Evolutionary conservation across 768 basidiomycete species (phyloP).

Genomic region (Amanita pallidorosea): DNA sequence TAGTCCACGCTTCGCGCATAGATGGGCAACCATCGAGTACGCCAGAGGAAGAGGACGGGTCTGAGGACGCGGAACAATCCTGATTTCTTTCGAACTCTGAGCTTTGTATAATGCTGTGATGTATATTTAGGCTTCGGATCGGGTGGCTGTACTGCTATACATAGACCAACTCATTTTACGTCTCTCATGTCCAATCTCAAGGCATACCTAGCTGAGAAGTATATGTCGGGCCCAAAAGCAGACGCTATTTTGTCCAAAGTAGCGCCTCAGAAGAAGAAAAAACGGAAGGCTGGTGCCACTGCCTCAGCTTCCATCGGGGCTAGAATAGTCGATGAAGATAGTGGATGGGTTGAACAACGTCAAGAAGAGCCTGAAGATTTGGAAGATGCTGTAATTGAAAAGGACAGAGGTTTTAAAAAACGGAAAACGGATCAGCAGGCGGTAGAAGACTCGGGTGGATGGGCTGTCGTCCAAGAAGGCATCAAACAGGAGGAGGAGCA

Average conservation of each 20-base stretch:
- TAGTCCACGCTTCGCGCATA: neutral
- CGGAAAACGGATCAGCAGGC: constrained; percentile 28
- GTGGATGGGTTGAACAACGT: constrained; percentile 46
- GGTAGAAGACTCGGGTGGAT: constrained; percentile 39
- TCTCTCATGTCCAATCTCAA: constrained; percentile 46
- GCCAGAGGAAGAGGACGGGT: neutral
- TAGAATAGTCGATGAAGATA: constrained; percentile 59
- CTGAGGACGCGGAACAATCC: neutral
- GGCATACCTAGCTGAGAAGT: constrained; percentile 80
- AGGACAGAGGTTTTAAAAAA: constrained; percentile 74
- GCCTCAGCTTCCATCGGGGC: constrained; percentile 14
- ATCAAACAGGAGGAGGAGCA: constrained; percentile 36
- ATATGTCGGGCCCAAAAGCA: constrained; percentile 95
- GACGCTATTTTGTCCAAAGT: constrained; percentile 81
- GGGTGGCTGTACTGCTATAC: neutral
- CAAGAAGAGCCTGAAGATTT: constrained; percentile 44
- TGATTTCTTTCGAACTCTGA: neutral
- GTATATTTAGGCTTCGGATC: neutral
- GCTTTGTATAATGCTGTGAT: neutral
- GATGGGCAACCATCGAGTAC: neutral
- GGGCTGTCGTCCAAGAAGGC: constrained; percentile 59
- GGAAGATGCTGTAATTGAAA: constrained; percentile 56
- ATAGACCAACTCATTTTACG: neutral
- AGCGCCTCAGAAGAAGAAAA: constrained; percentile 63
- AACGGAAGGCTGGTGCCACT: constrained; percentile 40